Conservation (phyloP, 2,329 filamentous ascomycete species). For the Fusarium drepaniforme region DNA sequence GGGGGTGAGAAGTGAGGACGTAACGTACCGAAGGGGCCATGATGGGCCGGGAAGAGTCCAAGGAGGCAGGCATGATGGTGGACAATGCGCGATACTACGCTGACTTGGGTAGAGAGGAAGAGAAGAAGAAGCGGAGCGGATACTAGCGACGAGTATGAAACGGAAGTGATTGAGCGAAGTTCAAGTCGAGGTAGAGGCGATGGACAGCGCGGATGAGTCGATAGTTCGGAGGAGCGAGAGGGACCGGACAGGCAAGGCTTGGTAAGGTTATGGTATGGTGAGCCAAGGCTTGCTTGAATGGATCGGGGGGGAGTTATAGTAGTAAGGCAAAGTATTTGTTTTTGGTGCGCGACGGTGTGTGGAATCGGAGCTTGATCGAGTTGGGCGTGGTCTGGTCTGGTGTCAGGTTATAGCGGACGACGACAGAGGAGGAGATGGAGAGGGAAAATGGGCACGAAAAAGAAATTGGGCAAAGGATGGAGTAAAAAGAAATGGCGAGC, state of each 20-base stretch:
- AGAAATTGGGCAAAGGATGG: background rate
- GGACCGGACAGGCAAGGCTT: background rate
- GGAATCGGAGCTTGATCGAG: background rate
- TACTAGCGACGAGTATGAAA: conserved; percentile 24
- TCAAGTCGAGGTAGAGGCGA: background rate
- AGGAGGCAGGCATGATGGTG: conserved; percentile 65
- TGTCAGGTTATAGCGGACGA: background rate
- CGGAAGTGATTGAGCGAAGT: conserved; percentile 2
- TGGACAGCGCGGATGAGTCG: background rate
- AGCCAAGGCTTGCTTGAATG: background rate
- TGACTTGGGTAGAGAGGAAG: background rate
- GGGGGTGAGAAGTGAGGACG: conserved; percentile 2
- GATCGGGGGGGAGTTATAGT: background rate
- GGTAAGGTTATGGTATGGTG: background rate
- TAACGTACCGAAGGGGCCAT: conserved; percentile 72
- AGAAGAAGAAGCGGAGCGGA: conserved; percentile 1
- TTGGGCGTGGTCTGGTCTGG: background rate
- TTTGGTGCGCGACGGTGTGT: background rate
- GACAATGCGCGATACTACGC: conserved; percentile 37
- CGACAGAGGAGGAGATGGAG: background rate
- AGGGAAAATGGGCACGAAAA: background rate
- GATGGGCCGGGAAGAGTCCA: conserved; percentile 72
- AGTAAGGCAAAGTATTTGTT: background rate
- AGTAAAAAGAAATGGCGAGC: conserved; percentile 8
- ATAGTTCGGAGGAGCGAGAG: background rate